phyloP scores from a whole-genome alignment of 768 basidiomycete genomes.

The Chalciporus piperatus region DNA sequence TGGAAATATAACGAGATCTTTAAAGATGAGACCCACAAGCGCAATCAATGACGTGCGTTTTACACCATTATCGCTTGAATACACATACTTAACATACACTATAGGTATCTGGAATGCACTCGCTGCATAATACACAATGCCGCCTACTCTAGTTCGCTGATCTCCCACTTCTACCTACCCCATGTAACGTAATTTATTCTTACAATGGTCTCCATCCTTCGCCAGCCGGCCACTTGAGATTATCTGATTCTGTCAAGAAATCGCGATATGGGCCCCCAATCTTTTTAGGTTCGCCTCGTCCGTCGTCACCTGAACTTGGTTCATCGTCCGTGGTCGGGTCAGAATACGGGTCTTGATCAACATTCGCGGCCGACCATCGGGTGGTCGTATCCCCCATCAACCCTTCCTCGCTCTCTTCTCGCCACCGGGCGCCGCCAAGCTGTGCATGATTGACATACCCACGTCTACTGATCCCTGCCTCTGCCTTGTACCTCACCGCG shows the following conservation, averaged over 20 bases:
- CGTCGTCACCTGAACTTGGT: constrained; percentile 20
- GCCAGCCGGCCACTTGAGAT: constrained; percentile 59
- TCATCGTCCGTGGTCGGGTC: constrained; percentile 28
- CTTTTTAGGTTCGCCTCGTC: background rate
- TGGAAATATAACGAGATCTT: too few relatives aligned
- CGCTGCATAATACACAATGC: constrained; percentile 20
- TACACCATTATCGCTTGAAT: constrained; percentile 16
- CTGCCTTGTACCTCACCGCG: constrained; percentile 66
- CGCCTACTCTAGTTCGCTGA: constrained; percentile 4
- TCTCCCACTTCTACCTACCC: background rate
- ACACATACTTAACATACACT: constrained; percentile 13
- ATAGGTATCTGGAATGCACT: constrained; percentile 20
- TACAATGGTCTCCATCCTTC: constrained; percentile 52
- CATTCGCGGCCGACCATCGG: constrained; percentile 29
- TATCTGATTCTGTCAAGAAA: constrained; percentile 36
- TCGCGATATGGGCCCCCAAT: constrained; percentile 8
- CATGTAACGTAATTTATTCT: background rate
- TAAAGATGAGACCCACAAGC: too few relatives aligned
- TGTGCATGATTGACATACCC: constrained; percentile 50
- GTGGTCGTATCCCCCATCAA: constrained; percentile 34
- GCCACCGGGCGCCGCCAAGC: constrained; percentile 22
- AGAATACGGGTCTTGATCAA: constrained; percentile 18
- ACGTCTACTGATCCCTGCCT: constrained; percentile 60
- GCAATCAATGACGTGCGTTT: background rate
- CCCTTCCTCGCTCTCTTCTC: constrained; percentile 36